Evolutionary conservation across 768 basidiomycete genomes (phyloP).

Genomic region (Roridomyces roridus): DNA sequence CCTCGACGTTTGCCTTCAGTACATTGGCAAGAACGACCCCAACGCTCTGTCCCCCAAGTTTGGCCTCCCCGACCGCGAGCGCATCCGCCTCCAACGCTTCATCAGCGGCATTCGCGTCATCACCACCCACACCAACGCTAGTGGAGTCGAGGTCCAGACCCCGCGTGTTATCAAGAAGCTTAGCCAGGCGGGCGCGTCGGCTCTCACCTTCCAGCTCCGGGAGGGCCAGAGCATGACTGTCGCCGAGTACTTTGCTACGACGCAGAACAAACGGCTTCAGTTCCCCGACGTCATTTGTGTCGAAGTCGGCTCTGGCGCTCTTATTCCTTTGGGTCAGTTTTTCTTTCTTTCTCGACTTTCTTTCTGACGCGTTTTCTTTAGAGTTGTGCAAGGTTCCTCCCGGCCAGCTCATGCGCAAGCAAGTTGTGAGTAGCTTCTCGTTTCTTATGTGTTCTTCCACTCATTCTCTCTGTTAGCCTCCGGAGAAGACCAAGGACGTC

Average conservation of each 20-base stretch:
- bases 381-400: slow-evolving; percentile 67
- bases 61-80: slow-evolving; percentile 54
- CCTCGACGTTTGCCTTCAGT: slow-evolving; percentile 52
- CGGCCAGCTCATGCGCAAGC: slow-evolving; percentile 78
- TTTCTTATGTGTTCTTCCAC: not conserved
- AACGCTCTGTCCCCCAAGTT: slow-evolving; percentile 43
- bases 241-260: slow-evolving; percentile 59
- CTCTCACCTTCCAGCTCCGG: slow-evolving; percentile 49
- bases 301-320: slow-evolving; percentile 72
- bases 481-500: slow-evolving; percentile 68
- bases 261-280: slow-evolving; percentile 57
- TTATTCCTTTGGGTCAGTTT: slow-evolving; percentile 54
- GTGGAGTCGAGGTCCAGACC: slow-evolving; percentile 25
- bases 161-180: slow-evolving; percentile 58
- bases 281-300: slow-evolving; percentile 71
- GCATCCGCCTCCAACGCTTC: slow-evolving; percentile 55
- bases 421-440: slow-evolving; percentile 39
- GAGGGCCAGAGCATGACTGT: slow-evolving; percentile 55
- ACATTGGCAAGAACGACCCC: slow-evolving; percentile 42
- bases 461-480: slow-evolving; percentile 37
- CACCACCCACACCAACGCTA: slow-evolving; percentile 22
- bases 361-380: slow-evolving; percentile 27
- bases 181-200: slow-evolving; percentile 44
- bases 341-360: slow-evolving; percentile 31
- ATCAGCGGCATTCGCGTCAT: slow-evolving; percentile 47